Base-by-base conservation (phyloP, 1,284 basidiomycete genomes). In the Neolentinus lepideus region DNA sequence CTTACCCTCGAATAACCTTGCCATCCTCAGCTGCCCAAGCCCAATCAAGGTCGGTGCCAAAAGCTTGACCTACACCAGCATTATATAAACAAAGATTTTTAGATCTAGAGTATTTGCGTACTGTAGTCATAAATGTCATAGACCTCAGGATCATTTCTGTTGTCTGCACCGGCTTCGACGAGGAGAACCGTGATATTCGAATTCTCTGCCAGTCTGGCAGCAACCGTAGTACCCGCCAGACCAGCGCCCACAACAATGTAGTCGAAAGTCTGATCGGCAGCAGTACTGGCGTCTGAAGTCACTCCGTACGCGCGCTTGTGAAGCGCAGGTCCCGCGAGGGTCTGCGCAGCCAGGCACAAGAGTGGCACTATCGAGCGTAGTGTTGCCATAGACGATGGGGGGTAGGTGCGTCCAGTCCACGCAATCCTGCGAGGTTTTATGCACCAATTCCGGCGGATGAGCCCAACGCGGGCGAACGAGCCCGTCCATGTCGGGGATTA, bases 201-300 rank as follows among this genome's bases (percentile, higher is more conserved):
- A 35, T 59, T 45, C 38, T 59, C 58, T 2, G 57, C 36, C 14
- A 59, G 56, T 19, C 58, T n/a, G 6, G 26, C 45, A 16, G 56
- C 58, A 21, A 59, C 47, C 27, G 26, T 45, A n/a, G 27, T 47
- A 21, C 56, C 56, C 9, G 53, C 53, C 10, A 43, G 43, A 14
- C 56, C 56, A 21, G 24, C 56, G 27, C 51, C 51, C 8, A 53
- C 29, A n/a, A 53, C 27, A n/a, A 53, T 29, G 27, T 50, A 50
- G 24, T 50, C 47, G 21, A 50, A 50, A 8, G 38, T 43, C 38
- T 43, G 38, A 6, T 3, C 6, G 38, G 38, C 48, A 46, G 10
- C 24, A 3, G 16, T 21, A 16, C 38, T 43, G 8, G 38, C 16
- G 38, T 43, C 38, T n/a, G 38, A 43, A n/a, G 38, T 43, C 4